phyloP scores from a whole-genome alignment of 2,329 filamentous ascomycete genomes.

The Ciborinia camelliae region DNA sequence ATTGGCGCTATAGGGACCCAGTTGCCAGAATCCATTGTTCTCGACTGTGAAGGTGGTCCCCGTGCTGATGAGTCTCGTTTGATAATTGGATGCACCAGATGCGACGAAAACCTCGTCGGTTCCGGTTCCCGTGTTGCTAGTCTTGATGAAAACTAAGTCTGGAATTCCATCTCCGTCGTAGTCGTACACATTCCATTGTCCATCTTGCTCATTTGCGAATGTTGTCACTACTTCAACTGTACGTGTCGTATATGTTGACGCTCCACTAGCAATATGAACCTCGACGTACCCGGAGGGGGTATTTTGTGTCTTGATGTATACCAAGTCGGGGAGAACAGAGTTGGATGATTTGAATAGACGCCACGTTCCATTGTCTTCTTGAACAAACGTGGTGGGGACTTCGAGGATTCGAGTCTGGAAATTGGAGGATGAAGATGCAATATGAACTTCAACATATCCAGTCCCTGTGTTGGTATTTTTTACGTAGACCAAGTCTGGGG shows the following conservation, averaged over 20 bases:
- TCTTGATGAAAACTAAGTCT: constrained; percentile 19
- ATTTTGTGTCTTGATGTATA: constrained; percentile 13
- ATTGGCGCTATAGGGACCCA: not conserved
- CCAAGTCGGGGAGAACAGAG: constrained; percentile 1
- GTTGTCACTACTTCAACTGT: constrained; percentile 16
- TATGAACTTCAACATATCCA: constrained; percentile 17
- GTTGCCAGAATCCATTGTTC: constrained; percentile 15
- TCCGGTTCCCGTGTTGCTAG: constrained; percentile 11
- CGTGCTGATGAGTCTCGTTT: not conserved
- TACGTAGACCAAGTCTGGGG: constrained; percentile 10
- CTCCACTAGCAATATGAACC: constrained; percentile 13
- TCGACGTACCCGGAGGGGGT: constrained; percentile 3
- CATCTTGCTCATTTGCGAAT: constrained; percentile 17
- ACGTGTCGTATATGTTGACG: not conserved
- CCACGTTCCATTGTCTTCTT: constrained; percentile 17
- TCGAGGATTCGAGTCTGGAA: constrained; percentile 14
- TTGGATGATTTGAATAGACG: not conserved
- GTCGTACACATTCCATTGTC: constrained; percentile 18
- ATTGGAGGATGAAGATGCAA: constrained; percentile 10
- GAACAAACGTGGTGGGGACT: not conserved
- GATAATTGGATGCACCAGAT: constrained; percentile 11
- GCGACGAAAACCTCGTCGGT: constrained; percentile 15
- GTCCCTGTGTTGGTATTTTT: constrained; percentile 14
- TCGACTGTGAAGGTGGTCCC: constrained; percentile 7
- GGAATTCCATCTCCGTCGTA: constrained; percentile 15